Base-by-base conservation (phyloP, 176 grass and related monocot species). In the Puya raimondii region DNA sequence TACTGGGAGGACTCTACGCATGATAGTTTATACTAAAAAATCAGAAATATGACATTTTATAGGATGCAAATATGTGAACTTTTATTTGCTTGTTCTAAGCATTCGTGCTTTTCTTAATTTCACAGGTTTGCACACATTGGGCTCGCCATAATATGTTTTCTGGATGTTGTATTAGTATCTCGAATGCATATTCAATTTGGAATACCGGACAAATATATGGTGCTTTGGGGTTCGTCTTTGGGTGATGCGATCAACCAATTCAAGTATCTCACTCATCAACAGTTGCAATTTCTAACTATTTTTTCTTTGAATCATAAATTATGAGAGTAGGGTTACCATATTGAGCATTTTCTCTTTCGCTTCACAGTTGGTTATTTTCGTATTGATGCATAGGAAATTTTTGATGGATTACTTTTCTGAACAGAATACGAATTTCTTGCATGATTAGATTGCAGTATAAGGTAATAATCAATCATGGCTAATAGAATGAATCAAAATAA, bases 191-290 rank as follows among this genome's bases (percentile, higher is more conserved):
- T 65, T 78, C 79, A 54, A 54, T 85, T 83, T 74, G 89, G 82
- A 66, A 85, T 92, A 66, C 76, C 76, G 1, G 89, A 88, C 64
- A 83, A 85, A 71, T 85, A 85, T 77, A 88, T 92, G 82, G 89
- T 92, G 29, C 74, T 88, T 11, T 88, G 85, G 77, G 82, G 89
- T 72, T 92, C 89, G 70, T 76, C 82, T 68, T 92, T 88, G 42
- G 70, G 66, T 65, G 85, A 92, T 78, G 72, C 89, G 66, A 92
- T 92, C 71, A 85, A 82, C 61, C 89, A 92, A 73, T 88, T 92
- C 76, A 92, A 88, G 89, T 92, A 92, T 58, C 53, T 77, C 1
- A 42, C 51, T 61, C 13, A 59, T 61, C 29, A 13, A 21, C 47
- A 22, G 9, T 11, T 61, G 11, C 1, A 49, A 50, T 21, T 47